Evolutionary conservation across 2,329 filamentous ascomycete species (phyloP).

Genomic region (Aspergillus sp.): DNA sequence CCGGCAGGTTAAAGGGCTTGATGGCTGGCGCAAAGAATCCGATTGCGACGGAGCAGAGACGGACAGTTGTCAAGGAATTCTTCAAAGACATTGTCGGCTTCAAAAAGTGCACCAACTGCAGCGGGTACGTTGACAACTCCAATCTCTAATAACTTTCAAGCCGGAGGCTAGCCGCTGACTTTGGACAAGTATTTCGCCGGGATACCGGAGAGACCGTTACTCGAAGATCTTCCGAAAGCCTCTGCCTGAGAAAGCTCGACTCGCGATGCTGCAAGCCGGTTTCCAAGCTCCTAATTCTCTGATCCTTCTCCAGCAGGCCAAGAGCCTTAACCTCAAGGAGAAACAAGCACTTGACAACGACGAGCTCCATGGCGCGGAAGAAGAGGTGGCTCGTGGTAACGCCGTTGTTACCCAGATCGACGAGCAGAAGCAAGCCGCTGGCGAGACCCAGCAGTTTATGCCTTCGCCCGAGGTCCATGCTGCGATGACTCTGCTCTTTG

Average conservation of each 20-base stretch:
- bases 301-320: slow-evolving; percentile 49
- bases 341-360: slow-evolving; percentile 20
- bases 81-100: slow-evolving; percentile 63
- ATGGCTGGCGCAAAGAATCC: slow-evolving; percentile 66
- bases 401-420: slow-evolving; percentile 32
- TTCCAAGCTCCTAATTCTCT: slow-evolving; percentile 67
- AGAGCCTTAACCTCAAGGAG: slow-evolving; percentile 29
- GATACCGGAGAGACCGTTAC: slow-evolving; percentile 80
- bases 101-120: slow-evolving; percentile 63
- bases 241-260: slow-evolving; percentile 65
- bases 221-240: slow-evolving; percentile 91
- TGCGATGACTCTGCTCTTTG: slow-evolving; percentile 70
- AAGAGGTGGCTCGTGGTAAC: slow-evolving; percentile 51
- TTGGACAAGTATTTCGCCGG: slow-evolving; percentile 60
- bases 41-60: slow-evolving; percentile 68
- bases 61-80: slow-evolving; percentile 73
- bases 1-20: slow-evolving; percentile 35
- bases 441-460: slow-evolving; percentile 63
- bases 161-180: neutral
- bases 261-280: slow-evolving; percentile 64
- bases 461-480: slow-evolving; percentile 77
- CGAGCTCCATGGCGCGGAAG: slow-evolving; percentile 51
- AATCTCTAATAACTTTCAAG: neutral
- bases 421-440: slow-evolving; percentile 29
- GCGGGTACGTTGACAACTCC: slow-evolving; percentile 37